Percentiles rank a stretch among this genome's conserved stretches.
Conservation (phyloP, 768 basidiomycete genomes). For the Lentinus tigrinus region DNA sequence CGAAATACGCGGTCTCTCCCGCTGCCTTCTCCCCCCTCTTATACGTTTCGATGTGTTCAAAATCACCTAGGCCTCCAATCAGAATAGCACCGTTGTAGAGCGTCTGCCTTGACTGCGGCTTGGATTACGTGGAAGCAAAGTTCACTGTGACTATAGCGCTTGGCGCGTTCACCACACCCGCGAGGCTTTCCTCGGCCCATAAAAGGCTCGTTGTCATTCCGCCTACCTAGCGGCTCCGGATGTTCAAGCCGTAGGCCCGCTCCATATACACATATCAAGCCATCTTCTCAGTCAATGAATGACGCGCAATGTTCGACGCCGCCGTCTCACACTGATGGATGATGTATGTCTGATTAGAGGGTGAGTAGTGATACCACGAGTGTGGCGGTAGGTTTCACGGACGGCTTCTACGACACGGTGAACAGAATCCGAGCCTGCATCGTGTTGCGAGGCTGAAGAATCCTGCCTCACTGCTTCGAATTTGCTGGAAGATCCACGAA, state of each 20-base stretch:
- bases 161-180: too few species aligned
- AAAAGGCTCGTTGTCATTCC: neutral
- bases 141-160: too few species aligned
- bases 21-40: neutral
- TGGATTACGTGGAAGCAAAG: too few species aligned
- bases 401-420: neutral
- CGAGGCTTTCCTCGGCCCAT: too few species aligned
- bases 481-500: conserved; percentile 8
- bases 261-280: neutral
- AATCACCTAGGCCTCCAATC: too few species aligned
- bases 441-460: neutral
- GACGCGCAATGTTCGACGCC: neutral
- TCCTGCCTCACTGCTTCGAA: neutral
- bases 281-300: neutral
- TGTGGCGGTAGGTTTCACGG: neutral
- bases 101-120: too few species aligned
- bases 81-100: too few species aligned
- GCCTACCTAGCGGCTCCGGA: neutral
- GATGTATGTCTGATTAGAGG: neutral
- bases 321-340: neutral
- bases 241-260: neutral
- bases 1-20: neutral
- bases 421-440: neutral
- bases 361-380: neutral
- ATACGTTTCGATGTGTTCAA: too few species aligned